phyloP scores from a whole-genome alignment of 2,329 filamentous ascomycete genomes.

The Neonectria neomacrospora region DNA sequence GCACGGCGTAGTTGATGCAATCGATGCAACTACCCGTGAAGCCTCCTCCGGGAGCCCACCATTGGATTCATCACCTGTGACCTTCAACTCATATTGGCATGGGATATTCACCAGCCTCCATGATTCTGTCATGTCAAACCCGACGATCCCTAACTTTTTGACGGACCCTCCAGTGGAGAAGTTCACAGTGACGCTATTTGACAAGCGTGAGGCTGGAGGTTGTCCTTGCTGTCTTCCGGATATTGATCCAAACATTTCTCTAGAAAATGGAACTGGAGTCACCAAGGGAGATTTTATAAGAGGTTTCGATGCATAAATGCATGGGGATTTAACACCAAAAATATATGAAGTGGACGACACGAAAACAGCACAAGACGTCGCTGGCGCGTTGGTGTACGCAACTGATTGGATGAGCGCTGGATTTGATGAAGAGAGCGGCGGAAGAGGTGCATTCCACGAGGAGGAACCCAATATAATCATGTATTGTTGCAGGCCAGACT shows the following conservation, averaged over 20 bases:
- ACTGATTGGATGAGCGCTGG: conserved; percentile 18
- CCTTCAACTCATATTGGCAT: conserved; percentile 23
- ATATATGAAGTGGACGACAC: conserved; percentile 1
- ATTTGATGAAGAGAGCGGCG: not conserved
- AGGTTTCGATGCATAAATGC: conserved; percentile 9
- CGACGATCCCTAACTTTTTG: conserved; percentile 11
- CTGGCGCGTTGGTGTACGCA: not conserved
- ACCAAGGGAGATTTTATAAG: conserved; percentile 22
- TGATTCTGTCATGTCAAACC: not conserved
- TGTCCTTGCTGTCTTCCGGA: conserved; percentile 23
- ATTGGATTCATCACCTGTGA: conserved; percentile 2
- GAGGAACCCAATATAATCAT: conserved; percentile 13
- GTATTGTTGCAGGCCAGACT: conserved; percentile 13
- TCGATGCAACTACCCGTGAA: conserved; percentile 4
- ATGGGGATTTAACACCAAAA: conserved; percentile 15
- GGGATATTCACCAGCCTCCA: conserved; percentile 7
- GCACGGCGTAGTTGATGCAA: conserved; percentile 1
- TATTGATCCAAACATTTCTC: conserved; percentile 9
- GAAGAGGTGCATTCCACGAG: not conserved
- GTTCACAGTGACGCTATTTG: conserved; percentile 18
- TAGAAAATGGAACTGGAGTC: conserved; percentile 18
- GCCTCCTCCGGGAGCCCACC: conserved; percentile 13
- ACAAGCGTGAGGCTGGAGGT: not conserved
- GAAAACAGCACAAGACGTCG: not conserved
- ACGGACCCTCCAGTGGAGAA: conserved; percentile 12